phyloP scores from a whole-genome alignment of 495 filamentous ascomycete species.

The Beverwykella pulmonaria region DNA sequence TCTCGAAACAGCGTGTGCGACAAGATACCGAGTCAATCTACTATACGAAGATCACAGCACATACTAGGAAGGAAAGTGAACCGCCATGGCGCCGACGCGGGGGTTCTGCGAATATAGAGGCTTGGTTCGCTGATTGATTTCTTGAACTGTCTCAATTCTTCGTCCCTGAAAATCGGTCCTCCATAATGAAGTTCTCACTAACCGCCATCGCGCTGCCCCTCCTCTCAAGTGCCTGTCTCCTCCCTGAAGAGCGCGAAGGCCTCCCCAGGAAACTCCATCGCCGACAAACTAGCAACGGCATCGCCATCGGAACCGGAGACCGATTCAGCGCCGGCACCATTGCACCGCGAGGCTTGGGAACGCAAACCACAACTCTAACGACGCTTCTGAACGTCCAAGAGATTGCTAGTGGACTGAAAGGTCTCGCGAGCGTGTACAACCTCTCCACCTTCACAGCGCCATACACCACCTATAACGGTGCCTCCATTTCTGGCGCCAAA shows the following conservation, averaged over 20 bases:
- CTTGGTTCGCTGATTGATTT: background rate
- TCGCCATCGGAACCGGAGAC: constrained; percentile 42
- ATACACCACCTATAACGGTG: constrained; percentile 43
- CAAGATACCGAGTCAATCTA: background rate
- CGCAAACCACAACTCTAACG: constrained; percentile 11
- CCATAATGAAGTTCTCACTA: background rate
- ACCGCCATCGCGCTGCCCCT: background rate
- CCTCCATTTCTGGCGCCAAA: constrained; percentile 5
- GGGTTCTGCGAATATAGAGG: background rate
- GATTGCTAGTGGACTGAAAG: constrained; percentile 43
- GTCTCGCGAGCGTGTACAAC: constrained; percentile 42
- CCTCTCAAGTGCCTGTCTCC: background rate
- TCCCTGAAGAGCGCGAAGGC: background rate
- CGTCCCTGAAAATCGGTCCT: background rate
- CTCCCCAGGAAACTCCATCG: background rate
- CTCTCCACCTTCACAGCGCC: constrained; percentile 40
- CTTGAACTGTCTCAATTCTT: too few species aligned
- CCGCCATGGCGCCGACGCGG: background rate
- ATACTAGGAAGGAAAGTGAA: background rate
- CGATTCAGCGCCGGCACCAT: constrained; percentile 40
- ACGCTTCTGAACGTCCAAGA: constrained; percentile 45
- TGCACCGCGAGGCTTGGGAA: constrained; percentile 42
- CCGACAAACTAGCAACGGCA: background rate
- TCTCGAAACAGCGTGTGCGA: background rate
- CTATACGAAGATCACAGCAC: background rate